Base-by-base conservation (phyloP, 2,329 filamentous ascomycete species). In the Didymella glomerata region DNA sequence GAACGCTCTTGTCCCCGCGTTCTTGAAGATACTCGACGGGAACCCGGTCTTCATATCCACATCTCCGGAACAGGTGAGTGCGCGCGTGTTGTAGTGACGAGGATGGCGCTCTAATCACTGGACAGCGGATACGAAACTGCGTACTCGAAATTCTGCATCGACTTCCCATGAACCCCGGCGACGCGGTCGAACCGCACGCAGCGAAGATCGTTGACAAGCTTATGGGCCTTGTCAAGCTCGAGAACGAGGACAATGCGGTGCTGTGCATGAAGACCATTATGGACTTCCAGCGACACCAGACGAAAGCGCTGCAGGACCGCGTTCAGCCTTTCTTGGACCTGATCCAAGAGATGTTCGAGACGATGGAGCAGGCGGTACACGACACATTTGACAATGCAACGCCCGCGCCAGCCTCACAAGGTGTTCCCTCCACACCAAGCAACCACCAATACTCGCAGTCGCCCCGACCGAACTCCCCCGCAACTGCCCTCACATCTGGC, bases 241-340 rank as follows among this genome's bases (percentile, higher is more conserved):
- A 99, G 78, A 99, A 99, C 70, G 95, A 99, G 79, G 95, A 99
- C 64, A 99, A 99, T 83, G 95, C 94, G 2, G 92, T 96, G n/a
- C 82, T 99, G 63, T 97, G 94, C 76, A 92, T 99, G 80, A 99
- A 99, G 83, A 96, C 94, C 14, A 92, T 96, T 50, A 97, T 97
- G 82, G 95, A 99, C 74, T 89, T 98, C 65, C 92, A 96, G 84
- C 89, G 95, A 48, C 92, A 97, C 74, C 94, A 98, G 78, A 87
- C 89, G 57, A 96, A 94, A 79, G 88, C 89, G 25, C 87, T 97
- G 8, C 80, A 81, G n/a, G 84, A 86, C 57, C 93, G 91, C 74
- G 93, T 97, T 3, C 94, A 98, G 76, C 85, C 88, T 2, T 99
- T 99, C 76, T 81, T 99, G 59, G 88, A 90, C 54, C 83, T 99